phyloP scores from a whole-genome alignment of 805 yeast species.

The Saccharomycopsis fibuligera region DNA sequence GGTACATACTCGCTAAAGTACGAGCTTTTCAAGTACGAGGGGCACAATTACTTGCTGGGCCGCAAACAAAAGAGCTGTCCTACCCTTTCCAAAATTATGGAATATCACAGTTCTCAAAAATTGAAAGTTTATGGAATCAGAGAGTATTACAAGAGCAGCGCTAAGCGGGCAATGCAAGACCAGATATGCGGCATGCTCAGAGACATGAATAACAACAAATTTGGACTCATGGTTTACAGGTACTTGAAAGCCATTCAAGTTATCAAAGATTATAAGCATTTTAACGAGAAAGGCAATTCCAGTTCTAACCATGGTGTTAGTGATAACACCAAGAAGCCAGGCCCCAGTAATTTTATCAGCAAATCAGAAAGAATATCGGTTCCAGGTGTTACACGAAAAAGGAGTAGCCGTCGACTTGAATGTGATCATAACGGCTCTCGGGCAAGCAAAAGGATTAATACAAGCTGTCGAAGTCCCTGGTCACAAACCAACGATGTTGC shows the following conservation, averaged over 20 bases:
- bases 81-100: neutral
- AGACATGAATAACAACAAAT: neutral
- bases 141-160: constrained; percentile 7
- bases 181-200: neutral
- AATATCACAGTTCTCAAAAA: neutral
- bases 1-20: constrained; percentile 3
- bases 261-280: too few species aligned
- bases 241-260: neutral
- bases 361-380: too few species aligned
- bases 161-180: neutral
- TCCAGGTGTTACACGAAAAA: too few species aligned
- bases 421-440: too few species aligned
- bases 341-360: too few species aligned
- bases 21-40: constrained; percentile 10
- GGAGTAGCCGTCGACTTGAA: too few species aligned
- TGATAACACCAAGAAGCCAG: too few species aligned
- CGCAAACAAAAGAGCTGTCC: neutral
- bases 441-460: too few species aligned
- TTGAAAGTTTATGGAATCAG: constrained; percentile 7
- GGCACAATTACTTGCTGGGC: neutral
- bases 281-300: too few species aligned
- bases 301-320: too few species aligned
- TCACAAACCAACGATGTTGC: too few species aligned
- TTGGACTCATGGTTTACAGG: neutral
- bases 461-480: too few species aligned